Conservation (phyloP, 805 yeast genomes). For the Candida qinlingensis region DNA sequence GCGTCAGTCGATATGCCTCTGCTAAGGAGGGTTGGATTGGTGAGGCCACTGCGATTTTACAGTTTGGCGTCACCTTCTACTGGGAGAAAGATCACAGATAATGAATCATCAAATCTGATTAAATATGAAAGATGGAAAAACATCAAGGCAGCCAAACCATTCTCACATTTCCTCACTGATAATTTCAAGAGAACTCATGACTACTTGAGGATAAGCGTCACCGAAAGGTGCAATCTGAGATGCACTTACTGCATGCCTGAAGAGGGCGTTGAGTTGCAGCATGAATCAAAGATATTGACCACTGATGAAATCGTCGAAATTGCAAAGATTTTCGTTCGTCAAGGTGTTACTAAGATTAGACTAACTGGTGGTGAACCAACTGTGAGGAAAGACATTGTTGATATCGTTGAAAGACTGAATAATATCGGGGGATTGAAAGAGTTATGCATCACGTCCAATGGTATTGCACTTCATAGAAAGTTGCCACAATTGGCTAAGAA, state of each 20-base stretch:
- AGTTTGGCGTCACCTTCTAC: neutral
- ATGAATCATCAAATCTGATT: neutral
- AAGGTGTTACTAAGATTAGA: conserved; percentile 47
- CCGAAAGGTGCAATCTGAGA: conserved; percentile 45
- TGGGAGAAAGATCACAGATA: neutral
- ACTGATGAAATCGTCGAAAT: conserved; percentile 39
- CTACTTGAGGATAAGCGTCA: conserved; percentile 44
- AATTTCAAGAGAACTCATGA: conserved; percentile 40
- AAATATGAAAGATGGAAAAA: conserved; percentile 7
- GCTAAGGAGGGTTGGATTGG: neutral
- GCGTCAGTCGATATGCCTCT: neutral
- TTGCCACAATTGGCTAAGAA: conserved; percentile 33
- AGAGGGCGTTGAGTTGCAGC: conserved; percentile 46
- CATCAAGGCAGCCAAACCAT: conserved; percentile 23
- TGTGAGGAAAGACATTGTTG: conserved; percentile 44
- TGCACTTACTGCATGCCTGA: conserved; percentile 54
- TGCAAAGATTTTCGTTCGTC: conserved; percentile 38
- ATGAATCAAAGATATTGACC: conserved; percentile 34
- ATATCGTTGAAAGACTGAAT: conserved; percentile 34
- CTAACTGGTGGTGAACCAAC: conserved; percentile 57
- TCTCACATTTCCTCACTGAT: conserved; percentile 41
- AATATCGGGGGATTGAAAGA: conserved; percentile 38
- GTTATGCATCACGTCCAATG: conserved; percentile 48
- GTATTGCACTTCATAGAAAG: conserved; percentile 44
- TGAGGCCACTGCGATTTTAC: neutral